phyloP scores from a whole-genome alignment of 2,329 filamentous ascomycete genomes.

The Arthroderma uncinatum region DNA sequence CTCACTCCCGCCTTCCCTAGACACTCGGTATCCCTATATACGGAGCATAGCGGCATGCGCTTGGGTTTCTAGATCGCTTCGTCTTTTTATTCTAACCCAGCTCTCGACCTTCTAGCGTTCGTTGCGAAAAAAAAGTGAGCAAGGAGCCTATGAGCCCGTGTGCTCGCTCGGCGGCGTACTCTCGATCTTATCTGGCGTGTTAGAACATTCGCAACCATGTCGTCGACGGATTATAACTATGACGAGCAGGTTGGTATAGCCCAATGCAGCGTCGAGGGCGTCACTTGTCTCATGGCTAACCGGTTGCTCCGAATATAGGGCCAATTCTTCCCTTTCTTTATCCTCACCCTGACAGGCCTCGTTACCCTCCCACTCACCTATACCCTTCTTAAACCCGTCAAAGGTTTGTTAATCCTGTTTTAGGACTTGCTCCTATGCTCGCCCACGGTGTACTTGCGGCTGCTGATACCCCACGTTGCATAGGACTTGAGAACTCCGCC shows the following conservation, averaged over 20 bases:
- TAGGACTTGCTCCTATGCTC: neutral
- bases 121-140: neutral
- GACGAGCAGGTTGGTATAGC: constrained; percentile 62
- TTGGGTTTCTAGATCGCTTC: neutral
- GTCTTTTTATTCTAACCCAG: neutral
- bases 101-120: neutral
- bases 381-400: constrained; percentile 68
- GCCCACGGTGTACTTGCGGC: neutral
- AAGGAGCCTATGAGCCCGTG: neutral
- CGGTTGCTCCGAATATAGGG: constrained; percentile 37
- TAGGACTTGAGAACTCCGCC: constrained; percentile 65
- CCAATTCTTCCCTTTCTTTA: constrained; percentile 98
- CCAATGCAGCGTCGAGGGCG: neutral
- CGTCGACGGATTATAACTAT: constrained; percentile 95
- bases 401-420: constrained; percentile 36
- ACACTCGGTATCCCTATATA: neutral
- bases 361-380: constrained; percentile 87
- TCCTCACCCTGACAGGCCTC: constrained; percentile 78
- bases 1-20: too few species aligned
- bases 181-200: neutral
- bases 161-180: neutral
- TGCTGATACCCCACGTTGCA: constrained; percentile 21
- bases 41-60: neutral
- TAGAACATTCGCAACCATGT: constrained; percentile 35
- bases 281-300: neutral